phyloP scores from a whole-genome alignment of 768 basidiomycete species.

The Chalciporus sphaerocephalus region DNA sequence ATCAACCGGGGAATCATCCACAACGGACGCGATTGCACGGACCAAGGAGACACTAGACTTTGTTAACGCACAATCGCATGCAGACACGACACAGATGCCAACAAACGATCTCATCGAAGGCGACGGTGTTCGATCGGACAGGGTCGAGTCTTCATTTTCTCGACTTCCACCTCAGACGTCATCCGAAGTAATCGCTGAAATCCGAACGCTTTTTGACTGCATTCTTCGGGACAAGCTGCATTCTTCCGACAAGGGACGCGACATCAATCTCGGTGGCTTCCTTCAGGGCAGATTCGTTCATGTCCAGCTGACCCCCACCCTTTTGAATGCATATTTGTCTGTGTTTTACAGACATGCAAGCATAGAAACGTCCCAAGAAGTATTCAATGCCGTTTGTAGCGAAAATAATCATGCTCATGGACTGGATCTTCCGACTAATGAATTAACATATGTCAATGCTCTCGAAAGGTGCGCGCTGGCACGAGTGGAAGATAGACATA shows the following conservation, averaged over 20 bases:
- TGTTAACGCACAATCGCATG: neutral
- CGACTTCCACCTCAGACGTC: slow-evolving; percentile 69
- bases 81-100: slow-evolving; percentile 4
- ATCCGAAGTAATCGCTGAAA: slow-evolving; percentile 70
- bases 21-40: slow-evolving; percentile 5
- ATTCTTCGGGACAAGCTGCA: slow-evolving; percentile 44
- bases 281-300: slow-evolving; percentile 45
- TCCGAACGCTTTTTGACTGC: slow-evolving; percentile 56
- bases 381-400: slow-evolving; percentile 51
- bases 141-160: slow-evolving; percentile 26
- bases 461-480: slow-evolving; percentile 59
- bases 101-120: slow-evolving; percentile 1
- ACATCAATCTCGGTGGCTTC: neutral
- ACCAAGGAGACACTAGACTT: neutral
- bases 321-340: slow-evolving; percentile 78
- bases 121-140: slow-evolving; percentile 5
- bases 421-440: slow-evolving; percentile 40
- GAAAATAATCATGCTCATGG: slow-evolving; percentile 17
- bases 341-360: slow-evolving; percentile 62
- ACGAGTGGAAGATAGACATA: slow-evolving; percentile 40
- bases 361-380: slow-evolving; percentile 44
- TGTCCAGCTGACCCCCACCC: slow-evolving; percentile 54
- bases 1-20: neutral
- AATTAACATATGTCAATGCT: slow-evolving; percentile 57
- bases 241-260: neutral